phyloP scores from a whole-genome alignment of 2,329 filamentous ascomycete species.

The Dendrostoma leiphaemia region DNA sequence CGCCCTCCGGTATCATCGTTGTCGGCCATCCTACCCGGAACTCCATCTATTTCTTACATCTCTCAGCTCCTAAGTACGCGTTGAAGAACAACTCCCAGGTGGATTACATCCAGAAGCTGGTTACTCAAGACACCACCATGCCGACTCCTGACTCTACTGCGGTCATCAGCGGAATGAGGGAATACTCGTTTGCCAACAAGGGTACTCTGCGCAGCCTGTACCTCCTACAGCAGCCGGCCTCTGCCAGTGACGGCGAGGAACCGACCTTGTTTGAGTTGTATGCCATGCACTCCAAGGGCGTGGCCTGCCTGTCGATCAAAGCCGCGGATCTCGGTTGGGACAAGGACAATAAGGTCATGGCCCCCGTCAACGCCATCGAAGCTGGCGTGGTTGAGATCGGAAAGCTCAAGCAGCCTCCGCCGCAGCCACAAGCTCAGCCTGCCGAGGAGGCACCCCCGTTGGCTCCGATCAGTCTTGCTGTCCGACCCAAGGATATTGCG shows the following conservation, averaged over 20 bases:
- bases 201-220: slow-evolving; percentile 87
- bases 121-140: slow-evolving; percentile 67
- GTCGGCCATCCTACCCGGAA: slow-evolving; percentile 96
- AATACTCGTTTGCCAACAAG: slow-evolving; percentile 87
- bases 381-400: slow-evolving; percentile 72
- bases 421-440: slow-evolving; percentile 43
- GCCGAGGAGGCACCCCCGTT: slow-evolving; percentile 24
- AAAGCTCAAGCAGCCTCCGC: slow-evolving; percentile 58
- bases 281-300: slow-evolving; percentile 94
- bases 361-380: slow-evolving; percentile 72
- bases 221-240: slow-evolving; percentile 72
- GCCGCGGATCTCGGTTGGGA: slow-evolving; percentile 91
- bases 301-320: slow-evolving; percentile 84
- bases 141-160: slow-evolving; percentile 91
- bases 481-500: slow-evolving; percentile 27
- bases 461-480: slow-evolving; percentile 33
- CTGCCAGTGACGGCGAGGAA: slow-evolving; percentile 63
- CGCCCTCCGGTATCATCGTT: slow-evolving; percentile 86
- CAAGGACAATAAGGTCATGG: slow-evolving; percentile 81
- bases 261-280: slow-evolving; percentile 89
- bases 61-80: slow-evolving; percentile 92
- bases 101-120: slow-evolving; percentile 77
- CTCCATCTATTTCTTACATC: slow-evolving; percentile 93
- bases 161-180: slow-evolving; percentile 93
- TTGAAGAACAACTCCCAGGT: slow-evolving; percentile 82